These are phyloP conservation scores for Fusarium oligoseptatum DNA, from an alignment of 2,329 filamentous ascomycete genomes.

Conservation along the genomic window DNA sequence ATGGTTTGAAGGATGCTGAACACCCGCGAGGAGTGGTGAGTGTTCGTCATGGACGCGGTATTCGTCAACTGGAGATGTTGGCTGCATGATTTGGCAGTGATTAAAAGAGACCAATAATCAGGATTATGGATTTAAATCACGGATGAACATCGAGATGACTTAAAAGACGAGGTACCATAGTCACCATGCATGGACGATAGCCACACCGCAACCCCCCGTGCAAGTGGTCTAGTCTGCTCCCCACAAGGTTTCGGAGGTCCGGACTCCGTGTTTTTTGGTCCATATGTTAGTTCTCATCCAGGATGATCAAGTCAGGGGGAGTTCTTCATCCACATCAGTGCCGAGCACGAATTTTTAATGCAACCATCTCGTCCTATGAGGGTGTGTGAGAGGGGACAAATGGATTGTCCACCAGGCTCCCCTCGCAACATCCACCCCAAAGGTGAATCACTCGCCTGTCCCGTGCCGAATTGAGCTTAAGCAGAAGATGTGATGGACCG, in stretches of 20 bases:
- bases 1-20: background rate
- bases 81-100: background rate
- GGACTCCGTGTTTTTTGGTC: background rate
- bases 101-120: background rate
- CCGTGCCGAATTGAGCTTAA: background rate
- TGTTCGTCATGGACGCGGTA: background rate
- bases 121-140: background rate
- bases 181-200: background rate
- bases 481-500: background rate
- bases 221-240: no score
- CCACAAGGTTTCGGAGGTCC: background rate
- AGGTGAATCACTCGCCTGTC: no score
- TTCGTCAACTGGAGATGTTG: background rate
- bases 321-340: background rate
- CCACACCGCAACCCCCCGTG: background rate
- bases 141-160: background rate
- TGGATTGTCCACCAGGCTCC: background rate
- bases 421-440: no score
- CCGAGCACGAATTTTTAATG: background rate
- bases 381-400: background rate
- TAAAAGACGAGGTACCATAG: background rate
- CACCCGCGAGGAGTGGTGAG: background rate
- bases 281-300: background rate
- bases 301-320: background rate
- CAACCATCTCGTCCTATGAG: background rate